Conservation (phyloP, 2,329 filamentous ascomycete genomes). For the Botryotinia narcissicola region DNA sequence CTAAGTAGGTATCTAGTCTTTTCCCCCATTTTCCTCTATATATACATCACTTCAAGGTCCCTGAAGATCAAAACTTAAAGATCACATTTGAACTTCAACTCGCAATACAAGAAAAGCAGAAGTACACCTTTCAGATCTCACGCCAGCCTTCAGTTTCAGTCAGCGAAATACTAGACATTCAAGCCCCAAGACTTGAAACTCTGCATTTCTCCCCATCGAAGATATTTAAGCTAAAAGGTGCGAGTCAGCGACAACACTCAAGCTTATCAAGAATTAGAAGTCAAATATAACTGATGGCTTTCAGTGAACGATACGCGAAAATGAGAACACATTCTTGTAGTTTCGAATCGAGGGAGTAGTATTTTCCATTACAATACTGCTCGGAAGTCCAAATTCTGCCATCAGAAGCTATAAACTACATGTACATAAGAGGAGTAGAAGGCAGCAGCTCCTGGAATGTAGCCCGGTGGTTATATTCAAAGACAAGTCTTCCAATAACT, state of each 20-base stretch:
- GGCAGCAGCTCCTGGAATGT: neutral
- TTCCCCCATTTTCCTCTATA: neutral
- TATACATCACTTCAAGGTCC: neutral
- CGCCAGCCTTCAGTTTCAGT: rapidly evolving
- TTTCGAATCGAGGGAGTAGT: too few relatives aligned
- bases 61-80: neutral
- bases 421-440: rapidly evolving
- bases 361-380: too few relatives aligned
- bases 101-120: too few relatives aligned
- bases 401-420: too few relatives aligned
- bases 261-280: neutral
- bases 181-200: neutral
- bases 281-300: neutral
- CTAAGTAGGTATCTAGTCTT: rapidly evolving
- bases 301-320: neutral
- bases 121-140: neutral
- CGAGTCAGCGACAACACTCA: neutral
- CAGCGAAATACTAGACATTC: rapidly evolving
- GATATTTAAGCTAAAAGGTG: rapidly evolving
- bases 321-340: neutral
- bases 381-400: too few relatives aligned
- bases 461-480: rapidly evolving
- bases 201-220: rapidly evolving
- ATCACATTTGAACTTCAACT: neutral
- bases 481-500: neutral